A percentile compares a stretch with the other conserved stretches of the same genome.
Evolutionary conservation across 2,329 filamentous ascomycete species (phyloP).

Genomic region (Fusarium bactridioides): DNA sequence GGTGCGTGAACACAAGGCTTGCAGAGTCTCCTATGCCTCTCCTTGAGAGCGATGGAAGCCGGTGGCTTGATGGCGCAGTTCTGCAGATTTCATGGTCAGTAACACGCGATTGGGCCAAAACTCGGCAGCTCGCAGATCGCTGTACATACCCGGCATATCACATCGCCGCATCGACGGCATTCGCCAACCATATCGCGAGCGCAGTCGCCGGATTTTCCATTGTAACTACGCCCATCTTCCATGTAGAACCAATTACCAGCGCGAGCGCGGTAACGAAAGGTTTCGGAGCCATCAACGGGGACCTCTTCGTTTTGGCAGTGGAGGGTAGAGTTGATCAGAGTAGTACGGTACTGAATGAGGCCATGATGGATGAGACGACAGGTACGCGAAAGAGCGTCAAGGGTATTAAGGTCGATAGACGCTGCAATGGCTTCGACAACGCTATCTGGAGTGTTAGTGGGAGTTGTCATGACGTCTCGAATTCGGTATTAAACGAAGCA

Average conservation of each 20-base stretch:
- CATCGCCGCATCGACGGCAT: slow-evolving; percentile 78
- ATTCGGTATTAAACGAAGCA: not conserved
- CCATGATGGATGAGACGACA: slow-evolving; percentile 81
- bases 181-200: slow-evolving; percentile 87
- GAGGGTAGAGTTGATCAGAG: slow-evolving; percentile 77
- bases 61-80: slow-evolving; percentile 91
- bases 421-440: slow-evolving; percentile 79
- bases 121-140: slow-evolving; percentile 3
- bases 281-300: slow-evolving; percentile 62
- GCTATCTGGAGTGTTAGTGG: slow-evolving; percentile 56
- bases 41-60: slow-evolving; percentile 69
- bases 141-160: slow-evolving; percentile 80
- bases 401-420: slow-evolving; percentile 84
- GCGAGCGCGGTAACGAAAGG: slow-evolving; percentile 64
- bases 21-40: slow-evolving; percentile 84
- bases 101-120: not conserved
- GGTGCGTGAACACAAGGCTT: slow-evolving; percentile 76
- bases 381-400: slow-evolving; percentile 83
- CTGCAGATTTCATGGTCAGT: slow-evolving; percentile 55
- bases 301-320: slow-evolving; percentile 78
- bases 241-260: slow-evolving; percentile 68
- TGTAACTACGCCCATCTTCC: slow-evolving; percentile 61
- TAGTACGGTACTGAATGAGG: slow-evolving; percentile 78
- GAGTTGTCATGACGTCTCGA: slow-evolving; percentile 19
- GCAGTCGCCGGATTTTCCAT: slow-evolving; percentile 78